These are phyloP conservation scores for Nannochloropsis gaditana DNA, from an alignment of 108 stramenopile genomes.

Conservation along the genomic window DNA sequence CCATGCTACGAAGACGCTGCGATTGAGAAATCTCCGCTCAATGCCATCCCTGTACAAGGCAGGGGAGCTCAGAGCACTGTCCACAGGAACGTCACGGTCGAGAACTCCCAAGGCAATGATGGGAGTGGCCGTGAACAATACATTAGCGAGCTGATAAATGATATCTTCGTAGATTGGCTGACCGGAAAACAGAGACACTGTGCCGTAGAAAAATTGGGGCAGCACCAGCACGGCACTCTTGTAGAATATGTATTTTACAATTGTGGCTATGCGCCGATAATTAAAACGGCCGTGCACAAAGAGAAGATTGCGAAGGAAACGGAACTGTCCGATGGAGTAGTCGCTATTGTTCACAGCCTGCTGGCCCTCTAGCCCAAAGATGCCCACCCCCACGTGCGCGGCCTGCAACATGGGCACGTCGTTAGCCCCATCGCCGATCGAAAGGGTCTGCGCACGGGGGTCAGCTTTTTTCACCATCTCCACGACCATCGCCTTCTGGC, in stretches of 20 bases:
- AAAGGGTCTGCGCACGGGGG: constrained; percentile 45
- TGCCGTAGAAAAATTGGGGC: constrained; percentile 57
- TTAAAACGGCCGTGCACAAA: constrained; percentile 59
- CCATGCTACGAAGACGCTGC: constrained; percentile 29
- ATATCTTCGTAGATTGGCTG: constrained; percentile 49
- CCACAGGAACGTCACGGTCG: constrained; percentile 59
- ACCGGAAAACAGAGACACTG: constrained; percentile 51
- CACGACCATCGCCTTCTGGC: constrained; percentile 56
- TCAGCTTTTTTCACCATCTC: constrained; percentile 46
- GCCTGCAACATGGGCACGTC: constrained; percentile 60
- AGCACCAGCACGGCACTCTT: constrained; percentile 59
- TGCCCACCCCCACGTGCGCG: constrained; percentile 64
- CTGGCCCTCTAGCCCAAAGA: constrained; percentile 59
- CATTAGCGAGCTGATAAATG: constrained; percentile 50
- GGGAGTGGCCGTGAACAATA: constrained; percentile 52
- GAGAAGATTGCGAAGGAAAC: constrained; percentile 48
- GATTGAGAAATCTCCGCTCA: constrained; percentile 27
- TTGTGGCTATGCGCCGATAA: constrained; percentile 52
- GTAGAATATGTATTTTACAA: constrained; percentile 62
- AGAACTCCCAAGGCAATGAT: constrained; percentile 51
- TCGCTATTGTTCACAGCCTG: constrained; percentile 60
- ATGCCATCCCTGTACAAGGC: constrained; percentile 42
- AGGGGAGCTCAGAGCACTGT: constrained; percentile 55
- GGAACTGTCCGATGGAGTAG: constrained; percentile 59
- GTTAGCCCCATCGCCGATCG: constrained; percentile 63